phyloP scores from a whole-genome alignment of 371 early-diverging fungal genomes.

The Apophysomyces elegans region DNA sequence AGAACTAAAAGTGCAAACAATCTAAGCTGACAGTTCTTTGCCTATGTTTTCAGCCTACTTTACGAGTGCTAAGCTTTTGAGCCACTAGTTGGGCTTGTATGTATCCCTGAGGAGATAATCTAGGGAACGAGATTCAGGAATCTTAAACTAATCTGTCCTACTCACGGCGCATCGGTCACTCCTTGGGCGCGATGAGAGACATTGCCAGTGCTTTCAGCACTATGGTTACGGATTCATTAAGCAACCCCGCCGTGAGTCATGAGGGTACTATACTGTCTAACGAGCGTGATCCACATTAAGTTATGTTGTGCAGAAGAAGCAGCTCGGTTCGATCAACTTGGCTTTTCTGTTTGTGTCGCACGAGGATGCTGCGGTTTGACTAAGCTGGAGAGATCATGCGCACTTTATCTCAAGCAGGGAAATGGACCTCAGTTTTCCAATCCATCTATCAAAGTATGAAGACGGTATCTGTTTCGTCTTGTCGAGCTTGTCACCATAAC shows the following conservation, averaged over 20 bases:
- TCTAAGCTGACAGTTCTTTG: neutral
- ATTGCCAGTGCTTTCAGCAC: constrained; percentile 16
- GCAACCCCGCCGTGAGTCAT: neutral
- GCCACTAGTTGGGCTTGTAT: neutral
- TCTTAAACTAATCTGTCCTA: too few species aligned
- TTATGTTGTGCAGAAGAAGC: neutral
- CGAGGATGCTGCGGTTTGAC: neutral
- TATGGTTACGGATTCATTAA: neutral
- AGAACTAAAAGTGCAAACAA: neutral
- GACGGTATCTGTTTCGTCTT: too few species aligned
- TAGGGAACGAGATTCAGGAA: neutral
- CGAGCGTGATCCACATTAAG: constrained; percentile 1
- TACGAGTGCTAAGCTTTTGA: neutral
- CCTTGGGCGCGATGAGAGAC: constrained; percentile 2
- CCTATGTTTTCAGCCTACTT: neutral
- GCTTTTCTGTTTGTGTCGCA: neutral
- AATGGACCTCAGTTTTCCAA: too few species aligned
- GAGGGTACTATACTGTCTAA: neutral
- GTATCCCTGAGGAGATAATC: neutral
- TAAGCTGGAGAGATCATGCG: too few species aligned
- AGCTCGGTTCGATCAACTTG: neutral
- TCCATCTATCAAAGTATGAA: too few species aligned
- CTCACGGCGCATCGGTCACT: constrained; percentile 13
- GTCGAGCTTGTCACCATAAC: too few species aligned
- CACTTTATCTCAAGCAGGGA: too few species aligned